phyloP scores from a whole-genome alignment of 371 early-diverging fungal species.

The Mucor plumbeus region DNA sequence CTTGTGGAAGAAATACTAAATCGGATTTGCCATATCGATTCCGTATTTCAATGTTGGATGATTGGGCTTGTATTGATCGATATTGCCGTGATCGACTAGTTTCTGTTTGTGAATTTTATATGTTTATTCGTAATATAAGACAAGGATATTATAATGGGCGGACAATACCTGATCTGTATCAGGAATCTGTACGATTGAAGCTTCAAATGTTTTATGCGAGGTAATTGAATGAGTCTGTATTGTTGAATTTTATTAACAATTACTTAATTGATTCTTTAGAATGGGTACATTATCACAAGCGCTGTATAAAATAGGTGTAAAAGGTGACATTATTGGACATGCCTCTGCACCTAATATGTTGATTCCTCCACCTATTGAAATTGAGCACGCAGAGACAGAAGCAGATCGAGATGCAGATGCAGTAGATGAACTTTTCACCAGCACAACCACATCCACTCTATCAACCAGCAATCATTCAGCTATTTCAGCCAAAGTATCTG shows the following conservation, averaged over 20 bases:
- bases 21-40: constrained; percentile 77
- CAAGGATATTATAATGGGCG: constrained; percentile 84
- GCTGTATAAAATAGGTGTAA: constrained; percentile 28
- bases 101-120: constrained; percentile 91
- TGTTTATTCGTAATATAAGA: constrained; percentile 86
- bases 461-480: not conserved
- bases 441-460: not conserved
- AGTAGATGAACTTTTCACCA: not conserved
- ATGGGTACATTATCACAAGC: constrained; percentile 41
- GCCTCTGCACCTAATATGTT: constrained; percentile 38
- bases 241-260: not conserved
- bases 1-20: constrained; percentile 24
- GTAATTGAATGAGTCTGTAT: constrained; percentile 12
- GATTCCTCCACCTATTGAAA: constrained; percentile 25
- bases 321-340: constrained; percentile 32
- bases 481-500: constrained; percentile 1
- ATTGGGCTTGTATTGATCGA: constrained; percentile 88
- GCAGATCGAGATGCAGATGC: not conserved
- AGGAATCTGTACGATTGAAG: constrained; percentile 82
- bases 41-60: constrained; percentile 74
- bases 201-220: constrained; percentile 91
- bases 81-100: constrained; percentile 89
- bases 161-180: constrained; percentile 74
- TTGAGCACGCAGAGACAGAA: not conserved
- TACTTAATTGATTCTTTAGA: constrained; percentile 20